These are phyloP conservation scores for Phymatotrichopsis omnivora DNA, from an alignment of 2,329 filamentous ascomycete genomes.

Conservation along the genomic window DNA sequence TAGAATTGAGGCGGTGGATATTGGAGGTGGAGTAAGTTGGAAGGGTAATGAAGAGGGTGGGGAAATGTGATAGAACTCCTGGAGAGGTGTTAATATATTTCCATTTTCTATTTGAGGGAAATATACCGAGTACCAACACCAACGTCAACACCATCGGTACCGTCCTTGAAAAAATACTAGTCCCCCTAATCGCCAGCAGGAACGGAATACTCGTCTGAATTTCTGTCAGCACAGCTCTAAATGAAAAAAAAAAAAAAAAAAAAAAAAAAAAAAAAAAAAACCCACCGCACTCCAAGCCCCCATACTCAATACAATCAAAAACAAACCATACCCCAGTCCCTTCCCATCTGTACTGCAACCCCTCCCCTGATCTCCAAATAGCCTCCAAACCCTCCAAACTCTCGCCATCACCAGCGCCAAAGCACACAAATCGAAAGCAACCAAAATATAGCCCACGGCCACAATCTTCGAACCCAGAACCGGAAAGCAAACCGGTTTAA, in stretches of 20 bases:
- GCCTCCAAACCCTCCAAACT: conserved; percentile 16
- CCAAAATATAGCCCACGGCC: conserved; percentile 11
- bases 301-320: conserved; percentile 20
- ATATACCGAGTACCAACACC: conserved; percentile 17
- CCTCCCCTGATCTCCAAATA: conserved; percentile 18
- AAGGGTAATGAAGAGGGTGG: conserved; percentile 18
- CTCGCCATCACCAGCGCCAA: conserved; percentile 17
- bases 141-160: conserved; percentile 21
- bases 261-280: not conserved
- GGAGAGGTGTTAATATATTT: not conserved
- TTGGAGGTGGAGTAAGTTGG: conserved; percentile 13
- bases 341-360: conserved; percentile 12
- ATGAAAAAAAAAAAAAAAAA: no score
- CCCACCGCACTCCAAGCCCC: conserved; percentile 19
- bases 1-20: no score
- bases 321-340: conserved; percentile 22
- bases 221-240: no score
- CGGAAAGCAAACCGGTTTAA: conserved; percentile 45
- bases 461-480: conserved; percentile 32
- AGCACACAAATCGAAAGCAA: conserved; percentile 8
- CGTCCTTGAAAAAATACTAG: conserved; percentile 23
- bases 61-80: conserved; percentile 2
- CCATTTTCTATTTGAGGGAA: not conserved
- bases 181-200: conserved; percentile 17
- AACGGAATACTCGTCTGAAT: conserved; percentile 22